Conservation (phyloP, 257 asterid genomes). For the Fraxinus pennsylvanica region DNA sequence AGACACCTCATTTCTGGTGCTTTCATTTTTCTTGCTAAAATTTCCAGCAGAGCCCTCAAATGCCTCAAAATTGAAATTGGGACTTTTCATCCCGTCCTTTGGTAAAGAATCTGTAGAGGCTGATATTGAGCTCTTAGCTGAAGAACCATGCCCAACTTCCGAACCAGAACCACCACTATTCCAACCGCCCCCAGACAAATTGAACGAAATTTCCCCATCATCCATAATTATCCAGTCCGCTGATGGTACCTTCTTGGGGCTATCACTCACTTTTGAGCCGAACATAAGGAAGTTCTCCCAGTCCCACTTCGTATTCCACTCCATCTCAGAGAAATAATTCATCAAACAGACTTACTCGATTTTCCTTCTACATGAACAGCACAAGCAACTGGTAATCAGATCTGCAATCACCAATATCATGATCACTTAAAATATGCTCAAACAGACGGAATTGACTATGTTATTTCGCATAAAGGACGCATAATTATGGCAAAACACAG, state of each 20-base stretch:
- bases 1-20: conserved; percentile 23
- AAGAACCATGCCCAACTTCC: conserved; percentile 66
- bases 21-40: conserved; percentile 23
- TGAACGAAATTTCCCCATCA: conserved; percentile 66
- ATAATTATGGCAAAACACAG: not conserved
- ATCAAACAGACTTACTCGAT: conserved; percentile 28
- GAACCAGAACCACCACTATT: conserved; percentile 61
- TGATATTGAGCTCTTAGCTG: conserved; percentile 76
- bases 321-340: conserved; percentile 60
- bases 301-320: conserved; percentile 65
- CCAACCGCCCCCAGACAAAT: conserved; percentile 54
- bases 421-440: conserved; percentile 20
- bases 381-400: conserved; percentile 34
- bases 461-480: conserved; percentile 6
- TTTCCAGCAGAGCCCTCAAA: conserved; percentile 38
- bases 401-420: conserved; percentile 25
- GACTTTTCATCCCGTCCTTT: conserved; percentile 41
- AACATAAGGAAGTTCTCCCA: conserved; percentile 58
- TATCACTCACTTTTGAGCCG: conserved; percentile 55
- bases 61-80: conserved; percentile 48
- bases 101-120: conserved; percentile 73
- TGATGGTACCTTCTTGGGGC: conserved; percentile 60
- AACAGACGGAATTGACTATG: not conserved
- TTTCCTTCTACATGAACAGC: conserved; percentile 30
- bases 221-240: conserved; percentile 71